Evolutionary conservation across 495 filamentous ascomycete species (phyloP).

Genomic region (Penicillium taxi): DNA sequence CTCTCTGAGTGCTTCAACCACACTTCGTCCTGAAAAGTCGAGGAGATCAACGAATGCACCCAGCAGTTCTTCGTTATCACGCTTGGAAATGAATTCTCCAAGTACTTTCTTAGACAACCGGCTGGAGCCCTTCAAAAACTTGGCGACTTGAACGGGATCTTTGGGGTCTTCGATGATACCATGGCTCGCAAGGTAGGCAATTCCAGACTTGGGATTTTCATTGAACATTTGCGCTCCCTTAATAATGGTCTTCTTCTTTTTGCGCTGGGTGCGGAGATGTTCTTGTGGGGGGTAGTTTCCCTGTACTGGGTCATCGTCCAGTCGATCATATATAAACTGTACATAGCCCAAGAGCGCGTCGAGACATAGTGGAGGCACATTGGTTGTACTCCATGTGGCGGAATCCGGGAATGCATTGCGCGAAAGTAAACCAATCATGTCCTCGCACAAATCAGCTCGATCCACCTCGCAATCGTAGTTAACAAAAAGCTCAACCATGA

Average conservation of each 20-base stretch:
- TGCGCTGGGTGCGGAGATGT: slow-evolving; percentile 57
- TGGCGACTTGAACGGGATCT: slow-evolving; percentile 64
- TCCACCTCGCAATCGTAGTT: slow-evolving; percentile 98
- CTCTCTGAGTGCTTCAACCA: slow-evolving; percentile 82
- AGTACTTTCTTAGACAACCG: slow-evolving; percentile 83
- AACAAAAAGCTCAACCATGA: slow-evolving; percentile 89
- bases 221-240: slow-evolving; percentile 90
- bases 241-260: slow-evolving; percentile 79
- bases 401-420: slow-evolving; percentile 95
- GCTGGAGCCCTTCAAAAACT: slow-evolving; percentile 76
- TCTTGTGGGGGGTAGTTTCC: slow-evolving; percentile 62
- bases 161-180: slow-evolving; percentile 71
- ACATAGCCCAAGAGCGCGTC: slow-evolving; percentile 87
- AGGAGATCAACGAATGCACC: slow-evolving; percentile 77
- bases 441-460: slow-evolving; percentile 85
- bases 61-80: slow-evolving; percentile 69
- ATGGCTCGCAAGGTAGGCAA: slow-evolving; percentile 75
- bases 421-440: slow-evolving; percentile 86
- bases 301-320: slow-evolving; percentile 58
- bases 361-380: slow-evolving; percentile 89
- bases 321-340: slow-evolving; percentile 79
- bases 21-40: slow-evolving; percentile 76
- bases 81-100: slow-evolving; percentile 89
- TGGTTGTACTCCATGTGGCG: slow-evolving; percentile 98
- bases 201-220: slow-evolving; percentile 81